Percentiles rank a stretch among this genome's conserved stretches.
Conservation (phyloP, 148 eudicot species). For the Heliamphora exappendiculata region DNA sequence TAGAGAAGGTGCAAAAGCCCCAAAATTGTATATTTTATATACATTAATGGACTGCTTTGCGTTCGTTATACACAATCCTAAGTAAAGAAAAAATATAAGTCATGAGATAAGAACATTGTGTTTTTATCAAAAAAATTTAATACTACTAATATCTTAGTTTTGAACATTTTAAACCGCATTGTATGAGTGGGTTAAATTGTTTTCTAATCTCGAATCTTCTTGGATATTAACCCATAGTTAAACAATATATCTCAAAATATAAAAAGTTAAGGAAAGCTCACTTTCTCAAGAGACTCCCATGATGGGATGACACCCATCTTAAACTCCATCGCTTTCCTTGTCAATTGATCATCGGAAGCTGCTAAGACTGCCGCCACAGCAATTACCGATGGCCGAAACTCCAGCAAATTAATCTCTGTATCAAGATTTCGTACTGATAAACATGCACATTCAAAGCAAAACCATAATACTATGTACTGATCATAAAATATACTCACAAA, state of each 20-base stretch:
- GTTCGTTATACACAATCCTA: no score
- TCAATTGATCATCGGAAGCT: constrained; percentile 36
- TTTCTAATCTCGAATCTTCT: no score
- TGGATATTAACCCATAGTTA: no score
- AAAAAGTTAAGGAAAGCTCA: constrained; percentile 22
- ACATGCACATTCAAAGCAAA: neutral
- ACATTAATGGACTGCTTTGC: no score
- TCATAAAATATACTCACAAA: neutral
- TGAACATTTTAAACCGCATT: no score
- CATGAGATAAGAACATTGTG: no score
- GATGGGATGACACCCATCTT: constrained; percentile 32
- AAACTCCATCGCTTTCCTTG: constrained; percentile 23
- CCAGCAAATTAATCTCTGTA: constrained; percentile 42
- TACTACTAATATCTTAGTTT: no score
- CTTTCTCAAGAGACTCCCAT: constrained; percentile 38
- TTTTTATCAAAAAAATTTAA: no score
- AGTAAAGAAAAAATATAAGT: no score
- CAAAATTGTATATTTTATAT: no score
- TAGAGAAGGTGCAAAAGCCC: no score
- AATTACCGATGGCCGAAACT: constrained; percentile 40
- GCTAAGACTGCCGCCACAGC: constrained; percentile 57
- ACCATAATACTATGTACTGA: neutral
- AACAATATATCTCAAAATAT: neutral
- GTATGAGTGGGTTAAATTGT: no score
- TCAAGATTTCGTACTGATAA: neutral